Evolutionary conservation across 2,329 filamentous ascomycete species (phyloP).

Genomic region (Colletotrichum sp.): DNA sequence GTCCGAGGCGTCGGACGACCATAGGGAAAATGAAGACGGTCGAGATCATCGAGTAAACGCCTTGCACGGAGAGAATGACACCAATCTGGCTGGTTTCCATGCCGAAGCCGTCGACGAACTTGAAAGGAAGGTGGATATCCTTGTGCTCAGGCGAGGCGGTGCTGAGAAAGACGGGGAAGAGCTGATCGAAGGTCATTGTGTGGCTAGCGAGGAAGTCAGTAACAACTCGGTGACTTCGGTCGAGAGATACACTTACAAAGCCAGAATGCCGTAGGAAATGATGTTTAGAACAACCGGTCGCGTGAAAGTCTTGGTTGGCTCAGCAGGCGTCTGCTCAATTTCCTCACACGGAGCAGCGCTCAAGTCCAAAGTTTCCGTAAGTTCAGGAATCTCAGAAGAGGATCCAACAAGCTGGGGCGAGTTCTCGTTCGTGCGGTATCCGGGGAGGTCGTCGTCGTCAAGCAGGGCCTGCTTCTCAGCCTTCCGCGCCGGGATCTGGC

Average conservation of each 20-base stretch:
- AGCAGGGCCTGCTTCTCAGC: constrained; percentile 69
- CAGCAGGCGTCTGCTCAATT: neutral
- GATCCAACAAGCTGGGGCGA: constrained; percentile 53
- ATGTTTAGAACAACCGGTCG: constrained; percentile 87
- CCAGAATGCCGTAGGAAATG: constrained; percentile 87
- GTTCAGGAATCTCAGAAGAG: constrained; percentile 27
- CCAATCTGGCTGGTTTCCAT: constrained; percentile 85
- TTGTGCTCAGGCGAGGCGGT: constrained; percentile 55
- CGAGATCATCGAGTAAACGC: constrained; percentile 85
- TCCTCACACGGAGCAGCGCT: neutral
- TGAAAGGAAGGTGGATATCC: constrained; percentile 72
- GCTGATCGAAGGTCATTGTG: constrained; percentile 94
- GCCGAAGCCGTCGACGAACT: constrained; percentile 86
- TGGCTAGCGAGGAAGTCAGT: constrained; percentile 63
- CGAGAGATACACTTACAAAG: constrained; percentile 74
- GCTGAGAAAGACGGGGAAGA: constrained; percentile 91
- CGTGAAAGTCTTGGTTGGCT: constrained; percentile 70
- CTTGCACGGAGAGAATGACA: constrained; percentile 86
- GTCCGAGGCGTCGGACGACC: constrained; percentile 76
- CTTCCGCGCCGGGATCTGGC: constrained; percentile 39
- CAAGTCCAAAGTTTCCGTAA: constrained; percentile 41
- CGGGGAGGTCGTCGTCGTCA: constrained; percentile 67
- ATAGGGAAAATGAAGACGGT: constrained; percentile 85
- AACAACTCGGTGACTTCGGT: neutral
- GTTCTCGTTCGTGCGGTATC: constrained; percentile 68